phyloP scores from a whole-genome alignment of 1,284 basidiomycete genomes.

The Athelia psychrophila region DNA sequence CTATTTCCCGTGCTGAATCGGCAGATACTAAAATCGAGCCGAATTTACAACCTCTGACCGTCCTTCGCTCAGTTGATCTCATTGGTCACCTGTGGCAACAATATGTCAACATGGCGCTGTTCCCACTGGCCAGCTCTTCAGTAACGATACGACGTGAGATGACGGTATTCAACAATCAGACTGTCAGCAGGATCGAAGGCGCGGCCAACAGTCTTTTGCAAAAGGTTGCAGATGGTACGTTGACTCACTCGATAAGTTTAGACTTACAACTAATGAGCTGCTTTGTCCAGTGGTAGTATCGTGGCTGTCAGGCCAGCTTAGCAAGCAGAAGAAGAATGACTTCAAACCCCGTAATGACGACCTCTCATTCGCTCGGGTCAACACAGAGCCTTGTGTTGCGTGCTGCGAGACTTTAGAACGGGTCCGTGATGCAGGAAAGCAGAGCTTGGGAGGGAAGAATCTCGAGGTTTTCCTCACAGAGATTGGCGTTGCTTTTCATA shows the following conservation, averaged over 20 bases:
- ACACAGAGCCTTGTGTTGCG: slow-evolving; percentile 92
- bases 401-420: slow-evolving; percentile 87
- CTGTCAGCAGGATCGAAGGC: slow-evolving; percentile 84
- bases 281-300: slow-evolving; percentile 52
- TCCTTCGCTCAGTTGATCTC: slow-evolving; percentile 81
- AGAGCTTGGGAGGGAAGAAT: slow-evolving; percentile 88
- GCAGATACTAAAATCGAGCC: slow-evolving; percentile 81
- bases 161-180: slow-evolving; percentile 91
- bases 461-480: slow-evolving; percentile 90
- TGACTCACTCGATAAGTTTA: background rate
- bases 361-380: slow-evolving; percentile 89
- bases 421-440: slow-evolving; percentile 71
- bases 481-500: slow-evolving; percentile 92
- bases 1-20: slow-evolving; percentile 68
- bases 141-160: slow-evolving; percentile 93
- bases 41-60: slow-evolving; percentile 64
- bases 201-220: slow-evolving; percentile 85
- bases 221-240: slow-evolving; percentile 75
- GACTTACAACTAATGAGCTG: slow-evolving; percentile 2
- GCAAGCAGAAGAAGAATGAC: slow-evolving; percentile 94
- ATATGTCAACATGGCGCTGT: slow-evolving; percentile 88
- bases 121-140: slow-evolving; percentile 85
- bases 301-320: slow-evolving; percentile 73
- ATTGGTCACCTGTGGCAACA: slow-evolving; percentile 97
- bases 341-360: slow-evolving; percentile 98